These are phyloP conservation scores for Nitzschia sp. DNA, from an alignment of 108 stramenopile genomes.

Conservation along the genomic window DNA sequence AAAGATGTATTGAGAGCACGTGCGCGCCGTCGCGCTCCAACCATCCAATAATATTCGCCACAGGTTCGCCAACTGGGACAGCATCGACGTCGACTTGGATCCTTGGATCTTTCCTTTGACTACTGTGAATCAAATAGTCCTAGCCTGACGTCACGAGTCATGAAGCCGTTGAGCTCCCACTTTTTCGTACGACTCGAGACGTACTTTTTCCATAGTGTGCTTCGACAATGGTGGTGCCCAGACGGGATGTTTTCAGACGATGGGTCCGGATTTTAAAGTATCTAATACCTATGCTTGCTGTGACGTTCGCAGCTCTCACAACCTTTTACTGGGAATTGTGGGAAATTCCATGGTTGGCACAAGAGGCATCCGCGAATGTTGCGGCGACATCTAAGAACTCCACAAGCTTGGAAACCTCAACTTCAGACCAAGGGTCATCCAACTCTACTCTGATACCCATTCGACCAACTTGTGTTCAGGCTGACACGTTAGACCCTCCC, in stretches of 20 bases:
- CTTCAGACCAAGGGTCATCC: background rate
- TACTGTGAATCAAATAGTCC: no score
- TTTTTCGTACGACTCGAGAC: conserved; percentile 3
- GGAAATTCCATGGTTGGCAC: conserved; percentile 16
- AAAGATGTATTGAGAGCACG: no score
- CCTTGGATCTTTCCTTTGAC: no score
- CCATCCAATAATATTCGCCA: no score
- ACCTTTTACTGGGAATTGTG: conserved; percentile 19
- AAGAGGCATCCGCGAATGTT: background rate
- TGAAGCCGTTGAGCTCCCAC: conserved; percentile 4
- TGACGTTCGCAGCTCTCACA: background rate
- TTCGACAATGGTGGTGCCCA: background rate
- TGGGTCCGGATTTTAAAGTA: background rate
- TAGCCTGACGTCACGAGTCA: no score
- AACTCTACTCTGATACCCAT: background rate
- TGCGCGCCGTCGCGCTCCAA: no score
- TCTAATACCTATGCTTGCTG: background rate
- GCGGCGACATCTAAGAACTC: background rate
- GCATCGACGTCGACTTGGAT: no score
- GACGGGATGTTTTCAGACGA: background rate
- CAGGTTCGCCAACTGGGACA: no score
- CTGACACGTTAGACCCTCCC: background rate
- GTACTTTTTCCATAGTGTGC: no score
- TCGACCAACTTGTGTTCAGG: background rate
- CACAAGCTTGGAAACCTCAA: background rate